A percentile compares a stretch with the other conserved stretches of the same genome.
Conservation (phyloP, 2,329 filamentous ascomycete species). For the Talaromyces amestolkiae region DNA sequence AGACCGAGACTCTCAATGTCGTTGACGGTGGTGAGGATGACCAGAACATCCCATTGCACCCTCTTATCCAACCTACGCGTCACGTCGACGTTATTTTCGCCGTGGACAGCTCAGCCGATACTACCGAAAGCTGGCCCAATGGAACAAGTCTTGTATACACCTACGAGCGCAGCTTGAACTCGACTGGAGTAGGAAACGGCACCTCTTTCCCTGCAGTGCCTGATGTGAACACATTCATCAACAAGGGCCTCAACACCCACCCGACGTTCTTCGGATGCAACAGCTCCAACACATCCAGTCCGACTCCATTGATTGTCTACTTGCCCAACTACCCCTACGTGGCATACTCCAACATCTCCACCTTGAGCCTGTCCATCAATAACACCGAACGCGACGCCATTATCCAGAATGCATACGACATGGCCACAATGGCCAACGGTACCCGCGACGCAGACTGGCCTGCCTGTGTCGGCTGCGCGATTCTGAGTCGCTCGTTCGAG, state of each 20-base stretch:
- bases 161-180: slow-evolving; percentile 63
- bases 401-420: slow-evolving; percentile 81
- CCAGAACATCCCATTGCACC: slow-evolving; percentile 77
- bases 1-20: slow-evolving; percentile 59
- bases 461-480: slow-evolving; percentile 81
- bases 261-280: slow-evolving; percentile 82
- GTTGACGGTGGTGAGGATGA: slow-evolving; percentile 76
- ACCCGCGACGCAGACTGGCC: slow-evolving; percentile 74
- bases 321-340: slow-evolving; percentile 82
- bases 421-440: slow-evolving; percentile 77
- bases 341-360: slow-evolving; percentile 73
- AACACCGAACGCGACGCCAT: slow-evolving; percentile 69
- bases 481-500: slow-evolving; percentile 71
- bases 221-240: slow-evolving; percentile 73
- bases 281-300: slow-evolving; percentile 58
- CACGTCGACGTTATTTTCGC: slow-evolving; percentile 78
- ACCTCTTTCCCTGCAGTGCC: slow-evolving; percentile 72
- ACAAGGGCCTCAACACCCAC: slow-evolving; percentile 68
- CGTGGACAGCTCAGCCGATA: slow-evolving; percentile 75
- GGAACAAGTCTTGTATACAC: slow-evolving; percentile 72
- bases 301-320: slow-evolving; percentile 74
- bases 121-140: slow-evolving; percentile 68
- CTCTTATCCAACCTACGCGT: slow-evolving; percentile 70
- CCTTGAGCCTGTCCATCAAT: slow-evolving; percentile 67
- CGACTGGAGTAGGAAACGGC: slow-evolving; percentile 59